Conservation (phyloP, 1,139 yeast species). For the Debaryomyces sp. region DNA sequence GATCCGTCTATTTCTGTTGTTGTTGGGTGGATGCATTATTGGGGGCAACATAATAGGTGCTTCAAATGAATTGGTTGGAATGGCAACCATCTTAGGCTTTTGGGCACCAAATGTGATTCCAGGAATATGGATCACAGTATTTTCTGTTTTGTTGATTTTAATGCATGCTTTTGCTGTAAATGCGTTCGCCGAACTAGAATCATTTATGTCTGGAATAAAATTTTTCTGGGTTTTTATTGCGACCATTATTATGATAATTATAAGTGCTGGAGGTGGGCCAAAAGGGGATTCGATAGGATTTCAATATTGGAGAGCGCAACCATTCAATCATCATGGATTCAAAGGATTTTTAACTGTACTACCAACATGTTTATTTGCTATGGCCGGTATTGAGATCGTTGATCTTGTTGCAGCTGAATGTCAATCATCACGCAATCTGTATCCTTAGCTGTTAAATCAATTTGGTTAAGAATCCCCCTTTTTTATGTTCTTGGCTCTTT, state of each 20-base stretch:
- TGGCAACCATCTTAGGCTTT: conserved; percentile 69
- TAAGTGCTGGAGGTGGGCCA: conserved; percentile 36
- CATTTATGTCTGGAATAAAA: conserved; percentile 30
- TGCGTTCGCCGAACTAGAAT: conserved; percentile 36
- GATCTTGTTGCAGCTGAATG: conserved; percentile 43
- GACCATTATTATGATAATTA: conserved; percentile 27
- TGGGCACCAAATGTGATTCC: conserved; percentile 49
- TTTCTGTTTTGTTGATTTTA: conserved; percentile 23
- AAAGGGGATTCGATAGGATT: conserved; percentile 29
- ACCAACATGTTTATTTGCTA: conserved; percentile 46
- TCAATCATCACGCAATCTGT: conserved; percentile 41
- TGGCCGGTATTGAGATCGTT: conserved; percentile 48
- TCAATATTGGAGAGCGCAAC: conserved; percentile 51
- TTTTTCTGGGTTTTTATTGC: conserved; percentile 27
- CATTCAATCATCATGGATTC: conserved; percentile 46
- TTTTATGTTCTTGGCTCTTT: conserved; percentile 33
- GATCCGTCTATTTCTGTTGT: conserved; percentile 5
- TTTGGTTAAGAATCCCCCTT: conserved; percentile 37
- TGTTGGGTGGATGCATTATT: conserved; percentile 36
- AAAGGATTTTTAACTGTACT: conserved; percentile 48
- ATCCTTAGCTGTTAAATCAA: conserved; percentile 37
- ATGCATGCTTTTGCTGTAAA: conserved; percentile 27
- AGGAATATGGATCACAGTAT: conserved; percentile 31
- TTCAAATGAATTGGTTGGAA: conserved; percentile 81
- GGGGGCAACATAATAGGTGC: conserved; percentile 72